These are phyloP conservation scores for Blastobotrys ciferrii DNA, from an alignment of 1,139 yeast species.

Conservation along the genomic window DNA sequence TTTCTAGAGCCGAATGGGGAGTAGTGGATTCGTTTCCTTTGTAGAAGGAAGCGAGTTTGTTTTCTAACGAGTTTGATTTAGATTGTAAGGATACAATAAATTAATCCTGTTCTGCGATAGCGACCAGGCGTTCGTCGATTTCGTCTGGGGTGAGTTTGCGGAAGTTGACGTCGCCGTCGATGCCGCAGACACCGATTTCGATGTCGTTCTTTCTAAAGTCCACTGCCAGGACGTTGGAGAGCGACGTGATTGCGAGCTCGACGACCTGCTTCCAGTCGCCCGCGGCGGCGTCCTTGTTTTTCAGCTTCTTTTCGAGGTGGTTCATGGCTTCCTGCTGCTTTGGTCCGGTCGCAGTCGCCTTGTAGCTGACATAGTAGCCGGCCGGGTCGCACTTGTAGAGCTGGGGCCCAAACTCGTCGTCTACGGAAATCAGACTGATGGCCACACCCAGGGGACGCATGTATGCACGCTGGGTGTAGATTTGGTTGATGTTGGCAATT, in stretches of 20 bases:
- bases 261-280: slow-evolving; percentile 90
- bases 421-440: slow-evolving; percentile 81
- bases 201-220: slow-evolving; percentile 92
- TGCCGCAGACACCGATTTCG: slow-evolving; percentile 87
- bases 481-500: slow-evolving; percentile 92
- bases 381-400: slow-evolving; percentile 96
- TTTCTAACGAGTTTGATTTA: too few relatives aligned
- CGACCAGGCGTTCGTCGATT: slow-evolving; percentile 87
- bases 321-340: slow-evolving; percentile 96
- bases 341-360: slow-evolving; percentile 95
- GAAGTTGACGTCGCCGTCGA: slow-evolving; percentile 45
- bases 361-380: slow-evolving; percentile 87
- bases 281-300: slow-evolving; percentile 66
- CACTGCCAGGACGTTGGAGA: slow-evolving; percentile 83
- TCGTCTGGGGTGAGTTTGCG: slow-evolving; percentile 74
- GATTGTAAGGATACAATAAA: not conserved
- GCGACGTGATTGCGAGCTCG: slow-evolving; percentile 82
- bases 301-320: slow-evolving; percentile 85
- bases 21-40: too few relatives aligned
- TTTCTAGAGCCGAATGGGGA: too few relatives aligned
- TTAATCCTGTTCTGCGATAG: slow-evolving; percentile 94
- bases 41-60: too few relatives aligned
- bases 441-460: slow-evolving; percentile 98
- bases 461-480: slow-evolving; percentile 97
- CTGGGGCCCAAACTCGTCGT: slow-evolving; percentile 88